These are phyloP conservation scores for Austroboletus niveus DNA, from an alignment of 1,284 basidiomycete genomes.

Conservation along the genomic window DNA sequence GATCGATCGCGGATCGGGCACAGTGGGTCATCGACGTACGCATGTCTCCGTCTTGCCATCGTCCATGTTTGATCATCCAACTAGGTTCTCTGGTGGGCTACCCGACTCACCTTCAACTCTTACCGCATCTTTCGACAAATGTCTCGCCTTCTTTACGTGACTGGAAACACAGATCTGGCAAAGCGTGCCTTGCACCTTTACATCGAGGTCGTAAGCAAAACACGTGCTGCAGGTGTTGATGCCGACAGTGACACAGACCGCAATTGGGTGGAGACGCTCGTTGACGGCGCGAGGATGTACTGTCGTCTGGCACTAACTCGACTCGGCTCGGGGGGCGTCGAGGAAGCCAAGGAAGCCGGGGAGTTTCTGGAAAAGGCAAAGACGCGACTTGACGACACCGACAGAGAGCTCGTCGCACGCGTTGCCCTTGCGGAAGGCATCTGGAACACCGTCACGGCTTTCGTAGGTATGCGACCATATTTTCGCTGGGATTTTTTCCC, in stretches of 20 bases:
- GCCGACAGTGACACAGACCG: constrained; percentile 56
- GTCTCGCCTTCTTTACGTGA: constrained; percentile 65
- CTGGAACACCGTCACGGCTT: constrained; percentile 57
- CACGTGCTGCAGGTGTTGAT: constrained; percentile 42
- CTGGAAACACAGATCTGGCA: constrained; percentile 66
- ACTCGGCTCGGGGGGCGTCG: constrained; percentile 38
- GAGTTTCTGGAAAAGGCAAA: constrained; percentile 55
- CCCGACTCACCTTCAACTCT: constrained; percentile 88
- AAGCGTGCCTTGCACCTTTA: constrained; percentile 79
- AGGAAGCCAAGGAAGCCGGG: constrained; percentile 60
- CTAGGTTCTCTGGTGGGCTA: constrained; percentile 88
- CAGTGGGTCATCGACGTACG: constrained; percentile 75
- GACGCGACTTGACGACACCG: constrained; percentile 45
- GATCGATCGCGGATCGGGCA: constrained; percentile 55
- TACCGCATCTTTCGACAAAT: constrained; percentile 82
- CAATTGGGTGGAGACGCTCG: constrained; percentile 69
- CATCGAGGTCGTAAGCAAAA: constrained; percentile 80
- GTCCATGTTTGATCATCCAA: neutral
- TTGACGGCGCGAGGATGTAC: constrained; percentile 75
- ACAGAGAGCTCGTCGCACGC: constrained; percentile 49
- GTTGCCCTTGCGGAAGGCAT: constrained; percentile 69
- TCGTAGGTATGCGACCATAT: constrained; percentile 47
- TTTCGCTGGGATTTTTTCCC: neutral
- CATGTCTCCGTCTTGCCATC: constrained; percentile 16
- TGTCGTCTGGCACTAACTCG: constrained; percentile 46